Base-by-base conservation (phyloP, 23 red algal genomes). In the Gracilaria domingensis region DNA sequence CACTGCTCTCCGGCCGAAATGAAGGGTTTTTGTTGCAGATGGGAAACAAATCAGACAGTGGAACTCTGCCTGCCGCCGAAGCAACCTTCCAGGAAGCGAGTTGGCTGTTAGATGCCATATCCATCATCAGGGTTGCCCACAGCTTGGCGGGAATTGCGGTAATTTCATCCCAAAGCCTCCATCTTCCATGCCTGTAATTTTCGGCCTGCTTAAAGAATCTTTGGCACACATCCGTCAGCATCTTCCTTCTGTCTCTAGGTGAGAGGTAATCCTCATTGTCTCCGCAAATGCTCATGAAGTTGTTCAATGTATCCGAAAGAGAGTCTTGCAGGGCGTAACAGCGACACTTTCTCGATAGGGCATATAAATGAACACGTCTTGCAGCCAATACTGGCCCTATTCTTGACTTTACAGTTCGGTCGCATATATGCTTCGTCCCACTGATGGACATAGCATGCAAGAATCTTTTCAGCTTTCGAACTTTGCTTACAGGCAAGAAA, bases 51-150 rank as follows among this genome's bases (percentile, higher is more conserved):
- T 21, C 4, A 3, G 8, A 39, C 67, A 84, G 3, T 13, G 28
- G 3, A 5, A 61, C 24, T 62, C 36, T 35, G 2, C 8, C 18
- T 44, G 26, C 58, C 44, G 80, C 25, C 16, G 80, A 29, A 1
- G 57, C 29, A 48, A 84, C 34, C 40, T 84, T 84, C 58, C 33
- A 69, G 0, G 80, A 84, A 33, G 35, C 32, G 0, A 84, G 0
- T 48, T 84, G 58, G 59, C 69, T 66, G 32, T 86, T 86, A 45
- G 37, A 86, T 14, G 65, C 35, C 38, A 86, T 54, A 4, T 74
- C 64, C 4, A 86, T 23, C 1, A 74, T 24, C 2, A 70, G 36
- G 2, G 82, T 51, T 8, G n/a, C 21, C 82, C 61, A 86, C 6
- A 51, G 82, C 49, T 35, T 62, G 0, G 56, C 9, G 17, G 36